A percentile compares a stretch with the other conserved stretches of the same genome.
Evolutionary conservation across 176 grass and related monocot species (phyloP).

Genomic region (Lolium multiflorum): DNA sequence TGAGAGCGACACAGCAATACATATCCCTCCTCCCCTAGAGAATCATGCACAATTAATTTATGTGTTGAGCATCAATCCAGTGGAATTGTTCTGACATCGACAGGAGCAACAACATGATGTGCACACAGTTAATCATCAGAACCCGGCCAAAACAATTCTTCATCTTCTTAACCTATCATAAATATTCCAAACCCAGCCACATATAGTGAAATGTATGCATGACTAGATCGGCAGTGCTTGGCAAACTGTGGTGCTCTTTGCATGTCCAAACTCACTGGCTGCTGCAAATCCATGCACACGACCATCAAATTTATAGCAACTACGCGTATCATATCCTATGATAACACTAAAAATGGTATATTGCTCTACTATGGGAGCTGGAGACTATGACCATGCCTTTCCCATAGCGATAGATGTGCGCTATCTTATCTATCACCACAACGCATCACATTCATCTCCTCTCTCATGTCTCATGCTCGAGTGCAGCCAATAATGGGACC

Average conservation of each 20-base stretch:
- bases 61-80: neutral
- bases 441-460: conserved; percentile 11
- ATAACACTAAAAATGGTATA: neutral
- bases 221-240: neutral
- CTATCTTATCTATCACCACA: conserved; percentile 5
- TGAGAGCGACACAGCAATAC: conserved; percentile 25
- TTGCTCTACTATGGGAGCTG: neutral
- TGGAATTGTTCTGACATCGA: conserved; percentile 44
- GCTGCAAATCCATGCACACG: neutral
- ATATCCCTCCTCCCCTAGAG: conserved; percentile 23
- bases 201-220: neutral
- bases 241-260: neutral
- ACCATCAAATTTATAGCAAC: neutral
- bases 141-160: neutral
- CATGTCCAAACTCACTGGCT: neutral
- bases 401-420: conserved; percentile 3
- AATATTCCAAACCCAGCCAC: neutral
- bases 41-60: conserved; percentile 37
- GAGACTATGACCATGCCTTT: conserved; percentile 2
- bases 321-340: neutral
- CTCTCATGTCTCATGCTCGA: conserved; percentile 6
- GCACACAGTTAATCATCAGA: conserved; percentile 4
- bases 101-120: neutral
- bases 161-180: neutral
- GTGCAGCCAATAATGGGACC: conserved; percentile 46